Conservation (phyloP, 352 stramenopile species). For the Pythium grandisporangium region DNA sequence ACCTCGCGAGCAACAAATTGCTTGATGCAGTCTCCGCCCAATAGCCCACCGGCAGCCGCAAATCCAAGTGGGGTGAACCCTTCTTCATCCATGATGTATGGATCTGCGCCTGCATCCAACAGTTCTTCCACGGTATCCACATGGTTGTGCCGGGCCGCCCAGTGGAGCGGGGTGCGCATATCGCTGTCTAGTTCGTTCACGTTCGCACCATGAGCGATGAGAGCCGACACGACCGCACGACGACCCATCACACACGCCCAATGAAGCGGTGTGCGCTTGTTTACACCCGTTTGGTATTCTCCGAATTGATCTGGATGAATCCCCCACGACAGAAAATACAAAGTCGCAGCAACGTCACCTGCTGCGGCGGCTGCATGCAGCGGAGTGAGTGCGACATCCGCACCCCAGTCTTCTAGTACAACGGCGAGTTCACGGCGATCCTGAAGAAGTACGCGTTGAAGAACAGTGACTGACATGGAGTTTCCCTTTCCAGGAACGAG, state of each 20-base stretch:
- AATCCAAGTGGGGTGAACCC: conserved; percentile 63
- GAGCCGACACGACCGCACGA: conserved; percentile 30
- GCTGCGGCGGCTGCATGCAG: conserved; percentile 56
- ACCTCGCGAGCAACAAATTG: conserved; percentile 44
- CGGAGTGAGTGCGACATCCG: conserved; percentile 68
- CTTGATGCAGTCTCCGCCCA: conserved; percentile 34
- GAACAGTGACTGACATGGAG: conserved; percentile 58
- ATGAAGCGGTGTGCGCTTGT: conserved; percentile 56
- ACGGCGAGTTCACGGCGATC: conserved; percentile 41
- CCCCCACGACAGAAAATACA: conserved; percentile 44
- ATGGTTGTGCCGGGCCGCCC: conserved; percentile 70
- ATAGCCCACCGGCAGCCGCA: conserved; percentile 35
- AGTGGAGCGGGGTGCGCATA: conserved; percentile 62
- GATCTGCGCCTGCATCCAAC: conserved; percentile 37
- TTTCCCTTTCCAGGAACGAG: conserved; percentile 51
- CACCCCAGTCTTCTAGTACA: conserved; percentile 62
- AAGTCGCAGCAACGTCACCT: conserved; percentile 37
- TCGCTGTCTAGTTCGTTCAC: conserved; percentile 51
- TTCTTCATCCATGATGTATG: conserved; percentile 37
- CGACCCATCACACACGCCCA: conserved; percentile 71
- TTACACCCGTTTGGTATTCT: conserved; percentile 55
- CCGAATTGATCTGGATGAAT: conserved; percentile 52
- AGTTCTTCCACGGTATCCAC: conserved; percentile 38
- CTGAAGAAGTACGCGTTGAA: conserved; percentile 57
- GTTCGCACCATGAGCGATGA: conserved; percentile 37